Evolutionary conservation across 768 basidiomycete genomes (phyloP), one percentile per base, ranked within the genome.

Genomic region (Tricholoma furcatifolium): DNA sequence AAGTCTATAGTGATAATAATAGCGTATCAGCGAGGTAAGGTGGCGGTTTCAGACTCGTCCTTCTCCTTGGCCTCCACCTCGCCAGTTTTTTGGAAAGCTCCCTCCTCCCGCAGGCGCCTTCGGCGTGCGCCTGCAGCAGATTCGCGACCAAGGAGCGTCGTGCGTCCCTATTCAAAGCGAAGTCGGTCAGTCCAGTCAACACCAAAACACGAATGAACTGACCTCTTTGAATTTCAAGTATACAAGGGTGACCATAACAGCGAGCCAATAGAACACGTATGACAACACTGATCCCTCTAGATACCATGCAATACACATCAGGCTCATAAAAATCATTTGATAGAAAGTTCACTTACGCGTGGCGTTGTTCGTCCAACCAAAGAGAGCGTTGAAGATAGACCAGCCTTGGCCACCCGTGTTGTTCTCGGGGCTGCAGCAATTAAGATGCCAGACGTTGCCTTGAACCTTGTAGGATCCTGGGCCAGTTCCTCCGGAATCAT

Each of bases 211-310:
- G 49, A 18, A 9, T 11, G 15, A 20, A 60, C 69, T 51, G 55
- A 77, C 82, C 74, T 84, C 81, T 47, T 61, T 74, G 62, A 68
- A 89, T 70, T 91, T 91, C 74, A 89, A 71, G 58, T 70, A 79
- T 46, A 88, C 63, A 47, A 98, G 77, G 2, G 74, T 73, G 31
- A 63, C 79, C 42, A 95, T 83, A 59, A 88, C 89, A 11, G 85
- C 82, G 55, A 97, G 58, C 95, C 95, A 98, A 75, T 95, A 98
- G 69, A 92, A 88, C 43, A 91, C 82, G 67, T 98, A 98, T 0
- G 85, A 74, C n/a, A 96, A 74, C 18, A 98, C 78, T 1, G 87
- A 80, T 11, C 95, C 93, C 54, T 87, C 80, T 82, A 6, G 4
- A 55, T 10, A 53, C 27, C 30, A 30, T 45, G 32, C 34, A 7